Evolutionary conservation across 768 basidiomycete genomes (phyloP), one percentile per base, ranked within the genome.

Genomic region (Russula olivacea): DNA sequence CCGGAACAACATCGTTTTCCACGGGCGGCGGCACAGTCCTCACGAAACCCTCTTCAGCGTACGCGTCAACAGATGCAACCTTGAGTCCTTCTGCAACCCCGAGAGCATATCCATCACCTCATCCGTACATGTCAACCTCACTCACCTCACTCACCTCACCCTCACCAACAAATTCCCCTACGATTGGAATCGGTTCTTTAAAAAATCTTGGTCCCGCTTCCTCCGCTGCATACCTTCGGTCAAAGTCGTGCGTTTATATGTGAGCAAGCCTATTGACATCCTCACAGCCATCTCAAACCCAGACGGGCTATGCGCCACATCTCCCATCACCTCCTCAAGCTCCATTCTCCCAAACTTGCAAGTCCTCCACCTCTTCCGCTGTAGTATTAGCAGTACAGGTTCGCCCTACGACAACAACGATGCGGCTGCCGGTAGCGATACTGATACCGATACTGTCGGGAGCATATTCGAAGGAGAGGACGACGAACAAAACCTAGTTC

Each of bases 1-100:
- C 3, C 47, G 58, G 7, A 60, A 64, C 41, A 60, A 60, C 41
- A 55, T 64, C 54, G 32, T 64, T 49, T 50, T 64, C 48, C 53
- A 64, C 48, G 58, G 63, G 1, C 63, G 36, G 0, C 63, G 28
- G 21, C 43, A 45, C n/a, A 45, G 4, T 17, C 41, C 50, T 3
- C 17, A 12, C 41, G 63, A 64, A 11, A 64, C 63, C 2, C 40
- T 55, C 14, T 59, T 60, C 48, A 60, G 54, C 59, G 41, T 60
- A 1, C 58, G 63, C 12, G 54, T 60, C 10, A 21, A 45, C 25
- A 38, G 63, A 2, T 41, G 23, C 41, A 34, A 10, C 19, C 48
- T 64, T 21, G 54, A 14, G 2, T 19, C 19, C 1, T 30, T 52
- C 41, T 60, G 58, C 58, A 36, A 30, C 12, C 7, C 47, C 30